Base-by-base conservation (phyloP, 345 rosid genomes). In the Sonneratia caseolaris region DNA sequence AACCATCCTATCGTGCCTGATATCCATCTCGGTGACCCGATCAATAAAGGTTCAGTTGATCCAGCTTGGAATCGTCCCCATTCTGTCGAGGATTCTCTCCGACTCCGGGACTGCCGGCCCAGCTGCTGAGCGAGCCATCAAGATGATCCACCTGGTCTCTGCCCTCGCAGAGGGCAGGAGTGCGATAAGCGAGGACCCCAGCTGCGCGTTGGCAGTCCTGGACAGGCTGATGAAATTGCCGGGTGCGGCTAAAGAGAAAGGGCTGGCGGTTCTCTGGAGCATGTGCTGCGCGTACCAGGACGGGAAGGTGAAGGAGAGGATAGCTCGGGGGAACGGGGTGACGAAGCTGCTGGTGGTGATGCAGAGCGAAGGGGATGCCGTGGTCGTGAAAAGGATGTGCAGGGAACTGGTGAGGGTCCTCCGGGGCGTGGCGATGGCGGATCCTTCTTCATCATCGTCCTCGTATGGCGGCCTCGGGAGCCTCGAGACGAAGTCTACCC, bases 191-290 rank as follows among this genome's bases (percentile, higher is more conserved):
- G 73, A 75, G 42, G 86, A 81, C 57, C 24, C 75, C 21, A 74
- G 3, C 68, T 79, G 86, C 66, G 75, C 73, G 62, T 80, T 72
- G 73, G 80, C 84, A 18, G 77, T 80, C 79, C 78, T 78, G 77
- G 80, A 75, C 64, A 82, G 74, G 73, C 53, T 84, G 73, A 69
- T 83, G 78, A 83, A 81, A 73, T 77, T 78, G 42, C 68, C 79
- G 48, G 69, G 37, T 24, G 71, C 73, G 43, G 79, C 83, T 68
- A 86, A 82, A 76, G 87, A 83, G 75, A 82, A 82, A 22, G 84
- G 80, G 22, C 80, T 82, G 75, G 78, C 74, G 76, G 74, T 84
- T 68, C 48, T 86, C 65, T 86, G 89, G 89, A 77, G 83, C 69
- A 62, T 81, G 75, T 84, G 89, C 27, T 86, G 74, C 24, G 32